Percentiles rank a stretch among this genome's conserved stretches.
These are phyloP conservation scores for Heracleum sosnowskyi DNA, from an alignment of 129 eudicot species.

Conservation along the genomic window DNA sequence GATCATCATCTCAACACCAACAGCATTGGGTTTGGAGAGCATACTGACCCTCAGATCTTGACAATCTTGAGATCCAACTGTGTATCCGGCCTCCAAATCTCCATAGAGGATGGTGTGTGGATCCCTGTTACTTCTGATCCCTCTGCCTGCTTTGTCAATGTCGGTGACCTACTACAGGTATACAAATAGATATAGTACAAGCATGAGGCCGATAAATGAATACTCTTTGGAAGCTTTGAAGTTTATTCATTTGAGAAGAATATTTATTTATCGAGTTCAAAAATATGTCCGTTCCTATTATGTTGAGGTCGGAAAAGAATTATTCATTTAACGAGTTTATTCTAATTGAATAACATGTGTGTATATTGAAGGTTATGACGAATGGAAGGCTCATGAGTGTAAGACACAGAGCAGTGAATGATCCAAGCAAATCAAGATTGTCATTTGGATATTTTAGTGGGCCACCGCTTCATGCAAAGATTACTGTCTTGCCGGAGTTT, in stretches of 20 bases:
- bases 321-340: too few species aligned
- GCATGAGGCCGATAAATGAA: not conserved
- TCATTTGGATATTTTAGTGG: constrained; percentile 44
- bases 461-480: constrained; percentile 38
- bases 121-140: constrained; percentile 58
- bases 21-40: constrained; percentile 73
- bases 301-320: too few species aligned
- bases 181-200: not conserved
- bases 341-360: not conserved
- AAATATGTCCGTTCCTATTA: too few species aligned
- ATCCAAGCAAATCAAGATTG: constrained; percentile 31
- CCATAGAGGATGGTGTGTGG: constrained; percentile 54
- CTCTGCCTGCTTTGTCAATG: constrained; percentile 53
- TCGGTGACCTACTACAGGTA: constrained; percentile 78
- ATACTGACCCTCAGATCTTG: constrained; percentile 81
- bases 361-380: constrained; percentile 36
- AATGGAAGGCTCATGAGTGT: constrained; percentile 55
- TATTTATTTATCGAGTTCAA: too few species aligned
- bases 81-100: constrained; percentile 63
- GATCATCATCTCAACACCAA: constrained; percentile 1
- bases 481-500: constrained; percentile 27
- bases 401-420: constrained; percentile 52
- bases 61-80: constrained; percentile 65
- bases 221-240: too few species aligned
- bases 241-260: too few species aligned